Evolutionary conservation across 495 filamentous ascomycete genomes (phyloP).

Genomic region (Daldinia decipiens): DNA sequence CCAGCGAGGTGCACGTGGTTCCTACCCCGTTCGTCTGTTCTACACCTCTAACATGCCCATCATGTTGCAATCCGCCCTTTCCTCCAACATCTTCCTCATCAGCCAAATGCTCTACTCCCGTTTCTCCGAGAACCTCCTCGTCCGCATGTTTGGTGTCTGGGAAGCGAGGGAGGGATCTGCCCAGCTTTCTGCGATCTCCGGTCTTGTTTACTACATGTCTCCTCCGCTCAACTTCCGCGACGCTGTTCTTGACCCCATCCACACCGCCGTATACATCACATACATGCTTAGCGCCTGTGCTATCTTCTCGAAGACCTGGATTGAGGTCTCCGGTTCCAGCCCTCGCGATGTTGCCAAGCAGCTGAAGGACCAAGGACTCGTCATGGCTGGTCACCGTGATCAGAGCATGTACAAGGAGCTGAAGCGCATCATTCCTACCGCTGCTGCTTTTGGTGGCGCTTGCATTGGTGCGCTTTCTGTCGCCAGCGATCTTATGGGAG

Average conservation of each 20-base stretch:
- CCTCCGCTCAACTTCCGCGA: conserved; percentile 97
- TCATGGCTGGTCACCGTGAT: conserved; percentile 99
- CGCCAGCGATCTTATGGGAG: conserved; percentile 93
- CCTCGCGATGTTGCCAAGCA: conserved; percentile 99
- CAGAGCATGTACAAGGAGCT: conserved; percentile 99
- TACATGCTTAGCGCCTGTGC: conserved; percentile 99
- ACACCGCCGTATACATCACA: conserved; percentile 93
- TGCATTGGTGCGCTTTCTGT: conserved; percentile 98
- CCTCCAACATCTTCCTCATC: conserved; percentile 98
- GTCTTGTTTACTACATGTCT: conserved; percentile 99
- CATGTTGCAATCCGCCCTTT: conserved; percentile 98
- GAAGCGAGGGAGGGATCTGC: conserved; percentile 95
- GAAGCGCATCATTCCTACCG: conserved; percentile 98
- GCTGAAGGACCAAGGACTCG: conserved; percentile 98
- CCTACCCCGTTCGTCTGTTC: conserved; percentile 81
- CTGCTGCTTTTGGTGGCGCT: conserved; percentile 97
- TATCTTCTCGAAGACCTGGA: conserved; percentile 99
- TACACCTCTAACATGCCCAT: conserved; percentile 98
- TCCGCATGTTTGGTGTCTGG: conserved; percentile 97
- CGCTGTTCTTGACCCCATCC: conserved; percentile 93
- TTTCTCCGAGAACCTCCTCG: conserved; percentile 97
- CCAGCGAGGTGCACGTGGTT: conserved; percentile 96
- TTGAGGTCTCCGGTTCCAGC: conserved; percentile 97
- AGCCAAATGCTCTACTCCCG: conserved; percentile 98
- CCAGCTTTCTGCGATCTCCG: conserved; percentile 91